Base-by-base conservation (phyloP, 176 grass and related monocot genomes). In the Musa troglodytarum region DNA sequence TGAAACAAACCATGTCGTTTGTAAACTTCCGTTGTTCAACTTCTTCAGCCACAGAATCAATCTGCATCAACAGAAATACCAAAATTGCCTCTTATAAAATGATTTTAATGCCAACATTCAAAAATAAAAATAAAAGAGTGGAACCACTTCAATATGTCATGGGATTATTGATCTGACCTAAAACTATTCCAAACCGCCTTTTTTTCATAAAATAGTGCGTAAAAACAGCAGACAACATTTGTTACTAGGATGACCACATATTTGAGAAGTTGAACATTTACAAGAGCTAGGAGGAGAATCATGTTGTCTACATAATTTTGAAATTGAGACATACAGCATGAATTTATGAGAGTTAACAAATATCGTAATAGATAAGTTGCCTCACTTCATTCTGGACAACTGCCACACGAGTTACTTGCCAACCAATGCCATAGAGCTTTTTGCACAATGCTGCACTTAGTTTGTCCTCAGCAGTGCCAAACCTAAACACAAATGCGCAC, bases 21-120 rank as follows among this genome's bases (percentile, higher is more conserved):
- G 53, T 84, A 75, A 88, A 91, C 79, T 87, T 94, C 74, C 77
- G 83, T 19, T 59, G 81, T 74, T 99, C 88, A 51, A 99, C 88
- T 87, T 99, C 90, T 83, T 93, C 84, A 24, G 95, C 82, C 74
- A 99, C 82, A 83, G 95, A 87, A 84, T 99, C 95, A 82, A 91
- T 91, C 95, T 99, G 66, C 21, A 65, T 10, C 74, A 52, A 52
- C 63, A 65, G 14, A 34, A 55, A 20, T 34, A 7, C 16, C 65
- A 68, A 16, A 29, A 62, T 8, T 8, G 20, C 2, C 57, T 62
- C 17, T 62, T 34, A 29, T 14, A 34, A 49, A 43, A 68, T 34
- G 8, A 14, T 24, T 8, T 16, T 19, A 21, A 61, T 61, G 15
- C 5, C 57, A 61, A 61, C 17, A 17, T 19, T 19, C 57, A 19